Evolutionary conservation across 2,329 filamentous ascomycete genomes (phyloP).

Genomic region (Pseudogymnoascus sp.): DNA sequence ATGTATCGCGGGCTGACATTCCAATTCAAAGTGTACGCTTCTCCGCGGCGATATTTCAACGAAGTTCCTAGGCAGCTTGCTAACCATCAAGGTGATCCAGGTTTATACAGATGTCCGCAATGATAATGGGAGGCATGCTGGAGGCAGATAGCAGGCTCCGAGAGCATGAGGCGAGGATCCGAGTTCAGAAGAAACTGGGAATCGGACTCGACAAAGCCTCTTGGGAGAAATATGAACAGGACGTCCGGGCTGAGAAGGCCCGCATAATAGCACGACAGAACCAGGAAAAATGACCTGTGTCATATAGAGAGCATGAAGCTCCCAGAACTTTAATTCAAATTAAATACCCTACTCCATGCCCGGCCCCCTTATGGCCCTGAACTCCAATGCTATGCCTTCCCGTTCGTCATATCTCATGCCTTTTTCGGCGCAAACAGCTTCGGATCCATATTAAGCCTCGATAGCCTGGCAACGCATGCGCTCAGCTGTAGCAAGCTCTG

Average conservation of each 20-base stretch:
- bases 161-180: conserved; percentile 56
- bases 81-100: conserved; percentile 36
- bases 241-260: conserved; percentile 26
- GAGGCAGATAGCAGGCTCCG: conserved; percentile 64
- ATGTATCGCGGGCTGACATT: conserved; percentile 64
- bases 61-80: background rate
- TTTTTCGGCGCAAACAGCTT: conserved; percentile 52
- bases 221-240: conserved; percentile 59
- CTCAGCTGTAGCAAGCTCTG: conserved; percentile 91
- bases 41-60: background rate
- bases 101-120: conserved; percentile 76
- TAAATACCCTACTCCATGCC: background rate
- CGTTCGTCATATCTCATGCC: conserved; percentile 21
- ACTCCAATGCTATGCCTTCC: conserved; percentile 26
- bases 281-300: background rate
- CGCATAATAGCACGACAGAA: conserved; percentile 13
- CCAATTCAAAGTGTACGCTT: conserved; percentile 66
- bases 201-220: conserved; percentile 53
- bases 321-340: conserved; percentile 9
- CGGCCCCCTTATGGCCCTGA: background rate
- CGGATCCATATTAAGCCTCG: conserved; percentile 94
- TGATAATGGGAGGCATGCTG: conserved; percentile 71
- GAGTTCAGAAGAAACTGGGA: conserved; percentile 52
- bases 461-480: conserved; percentile 82
- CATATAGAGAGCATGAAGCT: conserved; percentile 13